Evolutionary conservation across 331 rosid species (phyloP).

Genomic region (Pyracantha coccinea): DNA sequence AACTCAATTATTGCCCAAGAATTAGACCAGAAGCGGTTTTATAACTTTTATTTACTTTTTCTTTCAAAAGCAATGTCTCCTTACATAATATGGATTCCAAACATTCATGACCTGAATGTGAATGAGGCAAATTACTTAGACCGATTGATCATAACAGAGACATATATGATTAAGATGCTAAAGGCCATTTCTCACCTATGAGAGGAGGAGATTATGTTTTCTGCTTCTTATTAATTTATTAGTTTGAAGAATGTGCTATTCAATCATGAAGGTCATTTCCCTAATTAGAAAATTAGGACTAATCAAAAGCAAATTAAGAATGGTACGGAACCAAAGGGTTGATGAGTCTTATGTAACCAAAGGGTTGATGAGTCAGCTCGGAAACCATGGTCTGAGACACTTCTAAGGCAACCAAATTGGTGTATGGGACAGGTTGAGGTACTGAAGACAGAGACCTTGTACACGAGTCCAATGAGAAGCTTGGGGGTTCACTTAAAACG

Average conservation of each 20-base stretch:
- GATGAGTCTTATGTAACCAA: neutral
- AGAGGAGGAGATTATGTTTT: neutral
- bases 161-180: constrained; percentile 1
- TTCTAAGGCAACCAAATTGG: constrained; percentile 67
- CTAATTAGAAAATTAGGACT: neutral
- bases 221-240: neutral
- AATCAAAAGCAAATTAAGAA: neutral
- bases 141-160: neutral
- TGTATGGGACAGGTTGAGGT: constrained; percentile 36
- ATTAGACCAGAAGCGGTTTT: too few relatives aligned
- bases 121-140: neutral
- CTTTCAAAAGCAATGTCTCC: too few relatives aligned
- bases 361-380: constrained; percentile 3
- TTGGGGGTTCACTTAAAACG: constrained; percentile 36
- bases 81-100: too few relatives aligned
- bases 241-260: neutral
- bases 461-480: constrained; percentile 22
- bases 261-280: neutral
- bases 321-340: neutral
- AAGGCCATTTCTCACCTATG: neutral
- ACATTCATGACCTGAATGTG: too few relatives aligned
- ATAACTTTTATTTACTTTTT: too few relatives aligned
- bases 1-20: too few relatives aligned
- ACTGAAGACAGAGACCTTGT: constrained; percentile 25
- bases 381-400: constrained; percentile 30